phyloP scores from a whole-genome alignment of 2,329 filamentous ascomycete species.

The Trichoderma sp. region DNA sequence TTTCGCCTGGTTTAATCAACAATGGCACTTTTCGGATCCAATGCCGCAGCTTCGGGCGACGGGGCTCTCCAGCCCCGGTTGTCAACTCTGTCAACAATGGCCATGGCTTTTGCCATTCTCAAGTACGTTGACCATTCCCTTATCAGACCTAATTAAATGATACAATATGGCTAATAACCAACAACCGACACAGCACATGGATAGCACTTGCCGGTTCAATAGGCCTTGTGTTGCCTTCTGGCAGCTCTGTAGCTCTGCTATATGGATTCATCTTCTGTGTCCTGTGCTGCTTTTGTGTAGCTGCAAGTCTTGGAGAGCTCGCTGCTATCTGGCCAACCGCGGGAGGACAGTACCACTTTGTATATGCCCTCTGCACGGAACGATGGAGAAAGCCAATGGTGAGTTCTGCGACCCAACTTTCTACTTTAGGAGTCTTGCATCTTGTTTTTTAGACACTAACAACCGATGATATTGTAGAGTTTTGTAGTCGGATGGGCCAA shows the following conservation, averaged over 20 bases:
- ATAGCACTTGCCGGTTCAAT: slow-evolving; percentile 21
- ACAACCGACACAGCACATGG: slow-evolving; percentile 9
- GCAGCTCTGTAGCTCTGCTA: slow-evolving; percentile 9
- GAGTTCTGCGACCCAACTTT: not conserved
- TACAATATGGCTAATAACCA: not conserved
- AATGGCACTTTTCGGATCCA: slow-evolving; percentile 11
- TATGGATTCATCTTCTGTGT: slow-evolving; percentile 23
- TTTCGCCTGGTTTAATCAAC: not conserved
- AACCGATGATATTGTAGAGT: not conserved
- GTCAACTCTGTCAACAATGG: slow-evolving; percentile 19
- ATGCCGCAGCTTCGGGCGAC: not conserved
- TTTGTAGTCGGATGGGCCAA: slow-evolving; percentile 23
- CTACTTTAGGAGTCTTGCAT: not conserved
- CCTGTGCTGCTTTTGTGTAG: slow-evolving; percentile 11
- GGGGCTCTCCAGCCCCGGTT: slow-evolving; percentile 23
- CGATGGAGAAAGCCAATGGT: slow-evolving; percentile 18
- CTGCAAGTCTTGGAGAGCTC: slow-evolving; percentile 19
- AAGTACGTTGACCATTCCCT: not conserved
- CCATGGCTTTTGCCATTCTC: slow-evolving; percentile 23
- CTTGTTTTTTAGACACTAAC: not conserved
- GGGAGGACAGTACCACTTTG: slow-evolving; percentile 22
- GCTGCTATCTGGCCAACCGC: slow-evolving; percentile 16
- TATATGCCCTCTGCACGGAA: slow-evolving; percentile 19
- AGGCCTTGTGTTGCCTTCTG: slow-evolving; percentile 11
- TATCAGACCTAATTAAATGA: not conserved